Evolutionary conservation across 805 yeast species (phyloP).

Genomic region (Helenozyma baotianmanensis): DNA sequence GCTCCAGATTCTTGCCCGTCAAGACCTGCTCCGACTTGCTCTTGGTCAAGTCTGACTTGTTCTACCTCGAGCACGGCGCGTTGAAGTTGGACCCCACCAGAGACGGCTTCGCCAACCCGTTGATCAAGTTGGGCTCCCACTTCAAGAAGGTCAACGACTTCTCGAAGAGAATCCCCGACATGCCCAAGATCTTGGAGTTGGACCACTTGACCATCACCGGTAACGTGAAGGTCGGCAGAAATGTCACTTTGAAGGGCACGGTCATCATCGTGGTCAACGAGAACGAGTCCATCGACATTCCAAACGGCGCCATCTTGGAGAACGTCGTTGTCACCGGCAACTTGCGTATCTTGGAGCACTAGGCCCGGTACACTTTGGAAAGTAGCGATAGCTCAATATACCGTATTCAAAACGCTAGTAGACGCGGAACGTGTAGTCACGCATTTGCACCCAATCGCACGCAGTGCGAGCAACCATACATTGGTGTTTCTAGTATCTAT

Average conservation of each 20-base stretch:
- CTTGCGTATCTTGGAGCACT: conserved; percentile 90
- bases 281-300: conserved; percentile 95
- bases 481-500: too few relatives aligned
- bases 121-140: conserved; percentile 93
- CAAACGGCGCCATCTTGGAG: conserved; percentile 91
- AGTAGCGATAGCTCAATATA: too few relatives aligned
- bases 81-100: conserved; percentile 77
- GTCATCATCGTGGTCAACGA: conserved; percentile 97
- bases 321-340: conserved; percentile 97
- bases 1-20: conserved; percentile 96
- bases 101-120: conserved; percentile 87
- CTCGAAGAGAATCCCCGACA: conserved; percentile 85
- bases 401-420: too few relatives aligned
- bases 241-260: conserved; percentile 90
- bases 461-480: too few relatives aligned
- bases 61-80: conserved; percentile 87
- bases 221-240: conserved; percentile 86
- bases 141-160: conserved; percentile 93
- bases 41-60: conserved; percentile 92
- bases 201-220: conserved; percentile 98
- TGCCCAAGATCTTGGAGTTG: conserved; percentile 93
- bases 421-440: too few relatives aligned
- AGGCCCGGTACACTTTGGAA: too few relatives aligned
- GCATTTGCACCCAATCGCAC: too few relatives aligned
- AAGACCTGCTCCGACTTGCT: conserved; percentile 94